Evolutionary conservation across 2,329 filamentous ascomycete genomes (phyloP).

Genomic region (Arthrinium puccinioides): DNA sequence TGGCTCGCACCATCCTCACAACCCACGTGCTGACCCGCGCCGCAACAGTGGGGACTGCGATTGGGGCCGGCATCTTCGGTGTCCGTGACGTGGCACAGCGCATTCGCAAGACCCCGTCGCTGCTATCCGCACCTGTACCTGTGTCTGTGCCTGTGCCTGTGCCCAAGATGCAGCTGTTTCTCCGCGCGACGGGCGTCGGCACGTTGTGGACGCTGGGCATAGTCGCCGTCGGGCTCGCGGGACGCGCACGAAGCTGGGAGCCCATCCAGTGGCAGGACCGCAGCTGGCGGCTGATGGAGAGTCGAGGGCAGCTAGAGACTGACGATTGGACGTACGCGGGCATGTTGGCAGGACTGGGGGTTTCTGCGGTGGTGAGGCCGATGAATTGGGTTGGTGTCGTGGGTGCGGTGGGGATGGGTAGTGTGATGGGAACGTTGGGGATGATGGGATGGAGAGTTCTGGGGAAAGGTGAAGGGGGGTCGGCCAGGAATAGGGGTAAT

Average conservation of each 20-base stretch:
- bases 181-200: constrained; percentile 38
- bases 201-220: constrained; percentile 36
- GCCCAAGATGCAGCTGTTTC: constrained; percentile 26
- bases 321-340: constrained; percentile 48
- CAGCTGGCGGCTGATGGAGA: constrained; percentile 54
- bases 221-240: constrained; percentile 33
- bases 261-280: constrained; percentile 59
- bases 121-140: constrained; percentile 13
- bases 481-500: neutral
- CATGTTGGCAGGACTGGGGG: constrained; percentile 24
- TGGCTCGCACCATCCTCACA: constrained; percentile 46
- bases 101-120: constrained; percentile 10
- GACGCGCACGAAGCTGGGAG: constrained; percentile 47
- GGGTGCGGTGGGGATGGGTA: constrained; percentile 40
- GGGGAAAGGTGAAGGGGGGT: constrained; percentile 11
- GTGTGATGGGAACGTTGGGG: constrained; percentile 38
- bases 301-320: constrained; percentile 45
- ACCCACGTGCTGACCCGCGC: constrained; percentile 52
- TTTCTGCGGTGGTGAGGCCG: constrained; percentile 19
- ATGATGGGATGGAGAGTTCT: constrained; percentile 38
- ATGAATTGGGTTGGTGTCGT: constrained; percentile 31
- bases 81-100: constrained; percentile 21
- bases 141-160: constrained; percentile 14
- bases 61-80: constrained; percentile 34
- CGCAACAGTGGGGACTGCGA: constrained; percentile 42